These are phyloP conservation scores for Nicotiana noctiflora DNA, from an alignment of 257 asterid species.

Conservation along the genomic window DNA sequence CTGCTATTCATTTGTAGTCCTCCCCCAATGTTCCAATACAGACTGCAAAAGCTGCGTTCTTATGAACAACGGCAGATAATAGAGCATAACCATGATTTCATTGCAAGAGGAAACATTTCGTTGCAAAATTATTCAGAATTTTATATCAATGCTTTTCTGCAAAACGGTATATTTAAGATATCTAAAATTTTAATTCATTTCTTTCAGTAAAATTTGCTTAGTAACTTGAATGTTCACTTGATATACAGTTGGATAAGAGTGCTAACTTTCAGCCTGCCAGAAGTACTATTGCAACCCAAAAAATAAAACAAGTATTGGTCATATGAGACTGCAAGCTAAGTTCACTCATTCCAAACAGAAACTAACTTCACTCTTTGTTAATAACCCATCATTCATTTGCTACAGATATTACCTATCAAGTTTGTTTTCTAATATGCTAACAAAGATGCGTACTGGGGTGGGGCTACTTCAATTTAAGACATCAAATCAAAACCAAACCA, in stretches of 20 bases:
- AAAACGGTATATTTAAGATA: not conserved
- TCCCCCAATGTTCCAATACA: not conserved
- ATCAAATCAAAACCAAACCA: too few relatives aligned
- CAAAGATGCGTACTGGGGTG: not conserved
- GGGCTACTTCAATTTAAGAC: too few relatives aligned
- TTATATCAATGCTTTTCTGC: not conserved
- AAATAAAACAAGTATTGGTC: not conserved
- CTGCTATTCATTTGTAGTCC: constrained; percentile 13
- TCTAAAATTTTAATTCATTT: not conserved
- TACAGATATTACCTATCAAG: not conserved
- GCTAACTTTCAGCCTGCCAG: not conserved
- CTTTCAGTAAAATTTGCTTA: not conserved
- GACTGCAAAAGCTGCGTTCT: not conserved
- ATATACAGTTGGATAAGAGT: not conserved
- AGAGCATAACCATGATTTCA: not conserved
- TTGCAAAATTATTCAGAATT: not conserved
- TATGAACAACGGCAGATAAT: not conserved
- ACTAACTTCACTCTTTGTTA: not conserved
- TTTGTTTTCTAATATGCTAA: not conserved
- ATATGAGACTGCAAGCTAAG: not conserved
- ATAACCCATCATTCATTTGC: not conserved
- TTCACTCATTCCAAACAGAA: not conserved
- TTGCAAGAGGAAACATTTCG: not conserved
- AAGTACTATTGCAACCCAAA: not conserved
- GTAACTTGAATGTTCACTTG: not conserved